Percentiles rank a stretch among this genome's conserved stretches.
phyloP scores from a whole-genome alignment of 2,329 filamentous ascomycete species.

The Sarocladiaceae sp. region DNA sequence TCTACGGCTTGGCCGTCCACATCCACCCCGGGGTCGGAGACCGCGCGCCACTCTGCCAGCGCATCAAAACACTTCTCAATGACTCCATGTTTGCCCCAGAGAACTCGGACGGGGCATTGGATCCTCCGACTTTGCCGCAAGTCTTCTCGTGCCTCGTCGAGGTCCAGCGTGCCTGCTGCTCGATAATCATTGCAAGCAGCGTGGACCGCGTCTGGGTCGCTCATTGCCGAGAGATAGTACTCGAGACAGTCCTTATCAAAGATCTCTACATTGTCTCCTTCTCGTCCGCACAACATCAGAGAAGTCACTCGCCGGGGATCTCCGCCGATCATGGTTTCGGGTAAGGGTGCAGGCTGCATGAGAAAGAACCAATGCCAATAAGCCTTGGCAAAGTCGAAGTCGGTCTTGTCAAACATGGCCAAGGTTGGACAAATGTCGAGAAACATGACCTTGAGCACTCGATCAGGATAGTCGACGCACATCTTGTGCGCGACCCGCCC shows the following conservation, averaged over 20 bases:
- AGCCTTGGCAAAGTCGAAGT: constrained; percentile 35
- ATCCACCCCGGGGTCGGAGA: constrained; percentile 27
- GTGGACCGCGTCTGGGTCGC: constrained; percentile 34
- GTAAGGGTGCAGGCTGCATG: constrained; percentile 44
- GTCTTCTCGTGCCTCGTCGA: constrained; percentile 43
- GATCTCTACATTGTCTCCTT: constrained; percentile 26
- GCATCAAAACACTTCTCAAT: constrained; percentile 45
- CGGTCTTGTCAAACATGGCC: constrained; percentile 41
- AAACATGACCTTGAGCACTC: constrained; percentile 36
- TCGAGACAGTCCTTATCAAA: constrained; percentile 29
- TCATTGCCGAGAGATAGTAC: constrained; percentile 35
- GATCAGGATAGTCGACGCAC: constrained; percentile 36
- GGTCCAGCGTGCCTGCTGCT: constrained; percentile 43
- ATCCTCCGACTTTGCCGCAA: constrained; percentile 35
- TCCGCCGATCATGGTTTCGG: constrained; percentile 38
- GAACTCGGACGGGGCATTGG: constrained; percentile 36
- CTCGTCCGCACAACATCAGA: constrained; percentile 34
- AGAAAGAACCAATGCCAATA: constrained; percentile 58
- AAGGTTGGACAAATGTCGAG: constrained; percentile 51
- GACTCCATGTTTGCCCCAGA: constrained; percentile 44
- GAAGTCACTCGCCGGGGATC: constrained; percentile 33
- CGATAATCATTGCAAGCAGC: constrained; percentile 51
- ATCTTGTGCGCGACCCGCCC: constrained; percentile 49
- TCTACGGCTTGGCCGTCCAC: constrained; percentile 37
- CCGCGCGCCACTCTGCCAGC: constrained; percentile 42